phyloP scores from a whole-genome alignment of 352 stramenopile species.

The Phytophthora agathidicida region DNA sequence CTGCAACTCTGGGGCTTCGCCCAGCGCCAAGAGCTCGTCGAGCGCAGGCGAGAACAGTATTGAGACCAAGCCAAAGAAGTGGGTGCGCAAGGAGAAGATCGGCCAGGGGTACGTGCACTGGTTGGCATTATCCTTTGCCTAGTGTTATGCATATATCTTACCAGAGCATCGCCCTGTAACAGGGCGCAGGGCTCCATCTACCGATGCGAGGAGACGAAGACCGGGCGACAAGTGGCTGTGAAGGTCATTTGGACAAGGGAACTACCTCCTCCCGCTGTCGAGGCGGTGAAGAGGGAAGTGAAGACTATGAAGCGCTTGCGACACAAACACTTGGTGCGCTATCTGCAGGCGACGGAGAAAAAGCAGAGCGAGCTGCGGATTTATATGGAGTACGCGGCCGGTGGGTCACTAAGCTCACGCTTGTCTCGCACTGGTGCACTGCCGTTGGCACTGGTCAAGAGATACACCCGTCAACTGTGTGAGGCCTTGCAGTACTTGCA shows the following conservation, averaged over 20 bases:
- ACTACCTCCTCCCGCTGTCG: conserved; percentile 51
- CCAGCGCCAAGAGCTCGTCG: conserved; percentile 22
- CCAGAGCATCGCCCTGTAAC: conserved; percentile 6
- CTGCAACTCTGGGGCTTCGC: conserved; percentile 26
- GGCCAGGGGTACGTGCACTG: conserved; percentile 59
- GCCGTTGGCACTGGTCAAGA: conserved; percentile 42
- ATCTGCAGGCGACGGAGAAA: conserved; percentile 68
- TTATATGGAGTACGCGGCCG: conserved; percentile 89
- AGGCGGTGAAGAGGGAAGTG: conserved; percentile 69
- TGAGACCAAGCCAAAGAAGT: conserved; percentile 38
- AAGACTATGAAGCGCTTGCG: conserved; percentile 69
- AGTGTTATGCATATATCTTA: conserved; percentile 1
- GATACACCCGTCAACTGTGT: conserved; percentile 87
- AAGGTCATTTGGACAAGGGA: conserved; percentile 76
- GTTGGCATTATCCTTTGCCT: neutral
- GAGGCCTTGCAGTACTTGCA: conserved; percentile 89
- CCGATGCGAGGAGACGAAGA: conserved; percentile 61
- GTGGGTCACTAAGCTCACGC: conserved; percentile 70
- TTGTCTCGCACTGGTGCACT: conserved; percentile 62
- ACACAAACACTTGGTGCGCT: conserved; percentile 68
- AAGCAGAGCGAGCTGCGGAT: conserved; percentile 70
- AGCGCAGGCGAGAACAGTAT: conserved; percentile 3
- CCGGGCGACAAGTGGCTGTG: conserved; percentile 58
- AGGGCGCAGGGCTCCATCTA: conserved; percentile 78
- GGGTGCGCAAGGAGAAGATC: conserved; percentile 81